phyloP scores from a whole-genome alignment of 2,329 filamentous ascomycete genomes.

The Coniochaeta hoffmannii region DNA sequence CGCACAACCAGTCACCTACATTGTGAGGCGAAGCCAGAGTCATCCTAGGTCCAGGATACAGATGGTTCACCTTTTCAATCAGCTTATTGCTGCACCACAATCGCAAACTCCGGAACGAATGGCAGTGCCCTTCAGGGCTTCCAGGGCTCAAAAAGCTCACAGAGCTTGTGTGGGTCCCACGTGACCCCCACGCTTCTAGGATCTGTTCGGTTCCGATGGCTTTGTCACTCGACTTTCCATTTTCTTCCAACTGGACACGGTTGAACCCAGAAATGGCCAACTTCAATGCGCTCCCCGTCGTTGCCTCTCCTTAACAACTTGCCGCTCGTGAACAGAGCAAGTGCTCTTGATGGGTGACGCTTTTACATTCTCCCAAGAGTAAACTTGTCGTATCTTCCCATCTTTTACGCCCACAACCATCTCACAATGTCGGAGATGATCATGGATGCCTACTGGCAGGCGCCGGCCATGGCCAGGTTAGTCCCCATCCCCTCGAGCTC shows the following conservation, averaged over 20 bases:
- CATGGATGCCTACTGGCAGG: slow-evolving; percentile 29
- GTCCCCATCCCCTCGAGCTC: slow-evolving; percentile 8
- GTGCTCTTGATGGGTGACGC: slow-evolving; percentile 3
- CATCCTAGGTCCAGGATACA: no score
- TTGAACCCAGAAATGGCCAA: slow-evolving; percentile 1
- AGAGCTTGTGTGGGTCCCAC: neutral
- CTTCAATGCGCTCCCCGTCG: slow-evolving; percentile 1
- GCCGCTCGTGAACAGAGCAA: slow-evolving; percentile 5
- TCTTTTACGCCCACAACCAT: neutral
- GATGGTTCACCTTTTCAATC: no score
- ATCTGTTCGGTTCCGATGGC: neutral
- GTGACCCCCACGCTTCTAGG: neutral
- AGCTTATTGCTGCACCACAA: no score
- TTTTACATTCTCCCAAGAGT: neutral
- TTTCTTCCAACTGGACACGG: slow-evolving; percentile 1
- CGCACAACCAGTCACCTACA: no score
- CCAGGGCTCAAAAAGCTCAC: slow-evolving; percentile 1
- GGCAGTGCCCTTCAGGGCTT: no score
- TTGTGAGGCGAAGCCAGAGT: no score
- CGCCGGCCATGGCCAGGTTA: slow-evolving; percentile 35
- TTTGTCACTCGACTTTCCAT: neutral
- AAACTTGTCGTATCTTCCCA: slow-evolving; percentile 4
- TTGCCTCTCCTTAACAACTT: neutral
- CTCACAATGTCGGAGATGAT: slow-evolving; percentile 30
- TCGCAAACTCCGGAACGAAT: no score